Conservation (phyloP, 148 eudicot species). For the Cornus kousa region DNA sequence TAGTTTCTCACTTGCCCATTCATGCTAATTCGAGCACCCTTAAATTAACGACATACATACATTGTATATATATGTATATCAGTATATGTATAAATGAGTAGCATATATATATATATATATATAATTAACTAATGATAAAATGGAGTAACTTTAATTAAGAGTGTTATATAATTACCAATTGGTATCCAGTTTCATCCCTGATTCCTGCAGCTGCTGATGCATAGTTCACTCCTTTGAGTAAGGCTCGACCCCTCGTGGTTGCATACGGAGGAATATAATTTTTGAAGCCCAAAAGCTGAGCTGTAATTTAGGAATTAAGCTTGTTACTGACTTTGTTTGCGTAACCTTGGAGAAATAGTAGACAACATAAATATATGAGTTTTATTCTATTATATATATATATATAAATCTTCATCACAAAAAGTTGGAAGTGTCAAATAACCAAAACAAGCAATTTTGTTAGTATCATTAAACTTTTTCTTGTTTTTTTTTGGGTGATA, state of each 20-base stretch:
- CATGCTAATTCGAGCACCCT: constrained; percentile 26
- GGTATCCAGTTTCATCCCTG: constrained; percentile 59
- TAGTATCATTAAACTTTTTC: too few relatives aligned
- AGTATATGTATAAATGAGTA: neutral
- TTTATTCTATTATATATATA: too few relatives aligned
- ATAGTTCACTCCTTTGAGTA: constrained; percentile 50
- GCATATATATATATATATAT: too few relatives aligned
- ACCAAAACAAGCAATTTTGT: too few relatives aligned
- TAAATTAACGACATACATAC: neutral
- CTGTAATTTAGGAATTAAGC: constrained; percentile 14
- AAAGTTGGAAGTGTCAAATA: too few relatives aligned
- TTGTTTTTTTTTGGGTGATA: too few relatives aligned
- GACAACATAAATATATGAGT: too few relatives aligned
- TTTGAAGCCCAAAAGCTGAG: constrained; percentile 43
- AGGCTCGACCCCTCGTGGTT: constrained; percentile 29
- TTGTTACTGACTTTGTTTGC: neutral
- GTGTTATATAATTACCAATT: constrained; percentile 29
- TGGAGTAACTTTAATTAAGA: neutral
- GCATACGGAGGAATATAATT: constrained; percentile 39
- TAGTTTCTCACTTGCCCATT: constrained; percentile 44
- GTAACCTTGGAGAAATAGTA: too few relatives aligned
- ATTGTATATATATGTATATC: neutral
- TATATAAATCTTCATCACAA: too few relatives aligned
- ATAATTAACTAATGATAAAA: too few relatives aligned
- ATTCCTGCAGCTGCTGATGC: constrained; percentile 73